Conservation (phyloP, 257 asterid species). For the Leonotis leonurus region DNA sequence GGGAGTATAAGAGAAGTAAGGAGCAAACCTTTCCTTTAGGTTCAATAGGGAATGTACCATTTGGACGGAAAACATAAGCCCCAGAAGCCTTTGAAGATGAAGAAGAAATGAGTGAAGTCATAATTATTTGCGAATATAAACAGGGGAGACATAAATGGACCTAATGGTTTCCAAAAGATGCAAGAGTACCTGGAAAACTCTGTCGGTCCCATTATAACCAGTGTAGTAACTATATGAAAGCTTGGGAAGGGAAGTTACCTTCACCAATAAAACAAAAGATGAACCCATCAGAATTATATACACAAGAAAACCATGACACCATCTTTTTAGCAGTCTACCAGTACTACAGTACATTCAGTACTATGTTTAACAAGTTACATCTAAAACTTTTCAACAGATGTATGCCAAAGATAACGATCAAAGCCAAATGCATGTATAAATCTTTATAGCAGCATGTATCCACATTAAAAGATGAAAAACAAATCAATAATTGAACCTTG, state of each 20-base stretch:
- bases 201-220: constrained; percentile 71
- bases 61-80: constrained; percentile 84
- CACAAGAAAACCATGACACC: constrained; percentile 5
- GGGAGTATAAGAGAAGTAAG: constrained; percentile 11
- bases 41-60: constrained; percentile 49
- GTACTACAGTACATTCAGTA: neutral
- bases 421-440: constrained; percentile 2
- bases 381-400: constrained; percentile 3
- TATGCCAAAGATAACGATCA: neutral
- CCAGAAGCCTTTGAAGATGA: constrained; percentile 63
- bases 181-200: constrained; percentile 57
- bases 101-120: constrained; percentile 9
- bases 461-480: constrained; percentile 7
- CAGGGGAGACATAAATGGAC: neutral
- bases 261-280: constrained; percentile 22
- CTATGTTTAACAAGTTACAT: neutral
- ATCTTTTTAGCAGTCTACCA: constrained; percentile 2
- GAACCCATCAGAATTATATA: constrained; percentile 20
- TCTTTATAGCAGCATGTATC: neutral
- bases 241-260: constrained; percentile 41
- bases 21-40: constrained; percentile 44
- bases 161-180: constrained; percentile 6
- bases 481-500: neutral
- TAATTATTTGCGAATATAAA: constrained; percentile 2
- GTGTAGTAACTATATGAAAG: constrained; percentile 61